These are phyloP conservation scores for Lecanicillium sp. DNA, from an alignment of 2,329 filamentous ascomycete genomes.

Conservation along the genomic window DNA sequence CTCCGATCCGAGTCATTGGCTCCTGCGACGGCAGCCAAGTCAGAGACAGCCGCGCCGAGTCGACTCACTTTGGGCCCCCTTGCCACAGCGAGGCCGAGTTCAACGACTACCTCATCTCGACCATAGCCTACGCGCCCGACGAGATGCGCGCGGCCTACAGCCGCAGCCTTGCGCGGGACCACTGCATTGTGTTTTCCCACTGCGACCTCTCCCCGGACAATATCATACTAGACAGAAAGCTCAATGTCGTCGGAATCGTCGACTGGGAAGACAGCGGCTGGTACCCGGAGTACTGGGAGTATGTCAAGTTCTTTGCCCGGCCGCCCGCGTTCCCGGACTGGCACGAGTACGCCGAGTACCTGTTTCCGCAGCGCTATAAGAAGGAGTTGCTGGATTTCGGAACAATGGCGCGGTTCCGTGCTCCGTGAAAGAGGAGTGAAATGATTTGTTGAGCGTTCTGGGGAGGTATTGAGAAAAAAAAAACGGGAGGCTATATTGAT, in stretches of 20 bases:
- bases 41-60: conserved; percentile 8
- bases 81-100: conserved; percentile 11
- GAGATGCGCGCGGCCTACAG: conserved; percentile 9
- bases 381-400: conserved; percentile 1
- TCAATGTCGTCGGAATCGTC: conserved; percentile 28
- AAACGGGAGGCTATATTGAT: too few species aligned
- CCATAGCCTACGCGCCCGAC: conserved; percentile 2
- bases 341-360: conserved; percentile 5
- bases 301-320: conserved; percentile 15
- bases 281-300: conserved; percentile 31
- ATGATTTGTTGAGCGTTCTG: too few species aligned
- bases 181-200: conserved; percentile 35
- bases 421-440: too few species aligned
- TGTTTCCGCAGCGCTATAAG: conserved; percentile 5
- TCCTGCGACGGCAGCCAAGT: conserved; percentile 10
- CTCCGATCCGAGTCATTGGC: conserved; percentile 1
- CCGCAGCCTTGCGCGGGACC: conserved; percentile 6
- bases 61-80: conserved; percentile 6
- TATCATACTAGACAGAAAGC: conserved; percentile 26
- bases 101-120: conserved; percentile 11
- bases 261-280: conserved; percentile 40
- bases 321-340: conserved; percentile 4
- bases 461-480: too few species aligned
- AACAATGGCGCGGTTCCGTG: too few species aligned
- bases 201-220: conserved; percentile 37